Base-by-base conservation (phyloP, 345 rosid genomes). In the Acer campestre region DNA sequence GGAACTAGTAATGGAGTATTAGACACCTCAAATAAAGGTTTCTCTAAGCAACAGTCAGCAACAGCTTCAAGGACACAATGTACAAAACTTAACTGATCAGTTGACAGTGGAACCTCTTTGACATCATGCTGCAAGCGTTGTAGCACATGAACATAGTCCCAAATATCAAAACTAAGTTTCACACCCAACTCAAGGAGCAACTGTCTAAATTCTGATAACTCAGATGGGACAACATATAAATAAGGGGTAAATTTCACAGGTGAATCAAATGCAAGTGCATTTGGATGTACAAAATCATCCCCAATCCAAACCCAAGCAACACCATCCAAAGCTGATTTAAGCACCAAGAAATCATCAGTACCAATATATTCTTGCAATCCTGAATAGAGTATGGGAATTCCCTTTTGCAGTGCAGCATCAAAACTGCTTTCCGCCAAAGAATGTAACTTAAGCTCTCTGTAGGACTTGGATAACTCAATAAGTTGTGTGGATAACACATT, bases 151-250 rank as follows among this genome's bases (percentile, higher is more conserved):
- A 88, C 80, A 79, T 93, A 95, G 85, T 91, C 98, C 88, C 82
- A 85, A 70, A 91, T 85, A 85, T 84, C 89, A 86, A 95, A 95
- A 89, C 93, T 93, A 75, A 84, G 89, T 77, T 85, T 86, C 67
- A 93, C 98, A 67, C 98, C 98, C 84, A 95, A 84, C 74, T 81
- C 92, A 83, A 90, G 78, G 69, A 95, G 97, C 83, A 95, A 78
- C 64, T 88, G 92, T 77, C 90, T 89, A 77, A 90, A 95, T 67
- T 90, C 95, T 68, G 89, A 87, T 82, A 95, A 83, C 75, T 95
- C 98, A 61, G 98, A 95, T 77, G 98, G 98, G 77, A 95, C 98
- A 86, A 90, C 98, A 87, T 93, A 93, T 75, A 95, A 85, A 80
- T 91, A 95, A 68, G 98, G 98, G 79, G 92, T 80, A 85, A 90